phyloP scores from a whole-genome alignment of 106 monocot genomes.

The Allium sativum region DNA sequence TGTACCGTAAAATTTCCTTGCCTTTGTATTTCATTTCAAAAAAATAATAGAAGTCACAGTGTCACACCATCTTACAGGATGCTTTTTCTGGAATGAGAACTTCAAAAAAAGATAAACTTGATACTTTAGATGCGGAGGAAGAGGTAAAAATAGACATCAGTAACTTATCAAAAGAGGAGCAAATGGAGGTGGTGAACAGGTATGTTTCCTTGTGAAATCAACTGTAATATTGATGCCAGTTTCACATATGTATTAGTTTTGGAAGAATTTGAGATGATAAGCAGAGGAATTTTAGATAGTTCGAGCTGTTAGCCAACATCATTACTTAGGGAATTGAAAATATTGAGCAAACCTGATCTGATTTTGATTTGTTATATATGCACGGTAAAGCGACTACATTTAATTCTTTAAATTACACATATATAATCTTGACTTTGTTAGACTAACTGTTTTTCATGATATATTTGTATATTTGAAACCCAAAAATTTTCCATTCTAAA shows the following conservation, averaged over 20 bases:
- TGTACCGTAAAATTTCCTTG: neutral
- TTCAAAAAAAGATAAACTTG: constrained; percentile 2
- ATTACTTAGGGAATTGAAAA: too few relatives aligned
- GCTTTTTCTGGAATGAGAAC: constrained; percentile 19
- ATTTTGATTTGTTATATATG: too few relatives aligned
- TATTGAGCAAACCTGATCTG: too few relatives aligned
- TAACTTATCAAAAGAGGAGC: constrained; percentile 62
- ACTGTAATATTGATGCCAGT: neutral
- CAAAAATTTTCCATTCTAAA: too few relatives aligned
- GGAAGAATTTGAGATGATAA: neutral
- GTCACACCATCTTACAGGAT: constrained; percentile 13
- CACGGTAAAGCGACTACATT: too few relatives aligned
- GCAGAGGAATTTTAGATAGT: neutral
- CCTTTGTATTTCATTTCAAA: neutral
- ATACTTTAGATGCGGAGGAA: constrained; percentile 15
- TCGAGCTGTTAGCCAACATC: neutral
- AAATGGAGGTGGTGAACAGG: constrained; percentile 80
- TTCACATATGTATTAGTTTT: neutral
- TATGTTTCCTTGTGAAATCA: constrained; percentile 13
- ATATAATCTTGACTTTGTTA: too few relatives aligned
- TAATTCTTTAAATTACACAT: too few relatives aligned
- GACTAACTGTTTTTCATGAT: too few relatives aligned
- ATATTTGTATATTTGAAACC: too few relatives aligned
- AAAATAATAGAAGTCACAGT: neutral
- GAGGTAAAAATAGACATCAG: constrained; percentile 55